Evolutionary conservation across 1,284 basidiomycete species (phyloP).

Genomic region (Lignosus rhinocerotis): DNA sequence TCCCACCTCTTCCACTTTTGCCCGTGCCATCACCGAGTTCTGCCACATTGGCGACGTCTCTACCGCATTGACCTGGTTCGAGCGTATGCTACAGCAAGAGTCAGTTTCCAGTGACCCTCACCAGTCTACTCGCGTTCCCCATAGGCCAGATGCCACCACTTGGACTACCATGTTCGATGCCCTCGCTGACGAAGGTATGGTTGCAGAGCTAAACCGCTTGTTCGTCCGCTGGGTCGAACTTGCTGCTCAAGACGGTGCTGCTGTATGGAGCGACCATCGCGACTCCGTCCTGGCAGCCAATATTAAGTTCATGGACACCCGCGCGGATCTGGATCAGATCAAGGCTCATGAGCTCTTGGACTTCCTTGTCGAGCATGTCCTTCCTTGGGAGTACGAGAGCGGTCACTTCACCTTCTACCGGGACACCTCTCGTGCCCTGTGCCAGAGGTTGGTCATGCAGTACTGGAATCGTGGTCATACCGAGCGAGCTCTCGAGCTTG

Average conservation of each 20-base stretch:
- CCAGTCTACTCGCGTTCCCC: constrained; percentile 41
- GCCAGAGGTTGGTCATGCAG: constrained; percentile 21
- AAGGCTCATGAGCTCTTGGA: constrained; percentile 29
- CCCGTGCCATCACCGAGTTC: constrained; percentile 69
- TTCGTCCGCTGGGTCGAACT: constrained; percentile 41
- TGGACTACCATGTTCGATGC: constrained; percentile 57
- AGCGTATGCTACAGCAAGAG: constrained; percentile 53
- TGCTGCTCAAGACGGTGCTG: constrained; percentile 37
- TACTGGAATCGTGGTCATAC: constrained; percentile 17
- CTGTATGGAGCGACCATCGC: constrained; percentile 35
- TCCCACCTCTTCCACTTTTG: constrained; percentile 65
- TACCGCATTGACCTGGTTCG: constrained; percentile 73
- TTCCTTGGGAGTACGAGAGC: constrained; percentile 13
- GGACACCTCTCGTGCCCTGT: constrained; percentile 21
- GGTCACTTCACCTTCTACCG: constrained; percentile 22
- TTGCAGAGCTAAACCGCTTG: constrained; percentile 58
- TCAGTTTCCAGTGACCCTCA: constrained; percentile 38
- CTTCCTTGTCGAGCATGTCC: constrained; percentile 30
- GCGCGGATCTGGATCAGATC: constrained; percentile 18
- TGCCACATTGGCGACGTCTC: constrained; percentile 58
- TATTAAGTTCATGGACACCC: constrained; percentile 38
- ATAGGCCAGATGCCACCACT: constrained; percentile 50
- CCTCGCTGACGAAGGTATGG: constrained; percentile 46
- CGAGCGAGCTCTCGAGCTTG: constrained; percentile 18
- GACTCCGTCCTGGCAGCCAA: constrained; percentile 42